A percentile compares a stretch with the other conserved stretches of the same genome.
Evolutionary conservation across 768 basidiomycete genomes (phyloP).

Genomic region (Saitozyma podzolica): DNA sequence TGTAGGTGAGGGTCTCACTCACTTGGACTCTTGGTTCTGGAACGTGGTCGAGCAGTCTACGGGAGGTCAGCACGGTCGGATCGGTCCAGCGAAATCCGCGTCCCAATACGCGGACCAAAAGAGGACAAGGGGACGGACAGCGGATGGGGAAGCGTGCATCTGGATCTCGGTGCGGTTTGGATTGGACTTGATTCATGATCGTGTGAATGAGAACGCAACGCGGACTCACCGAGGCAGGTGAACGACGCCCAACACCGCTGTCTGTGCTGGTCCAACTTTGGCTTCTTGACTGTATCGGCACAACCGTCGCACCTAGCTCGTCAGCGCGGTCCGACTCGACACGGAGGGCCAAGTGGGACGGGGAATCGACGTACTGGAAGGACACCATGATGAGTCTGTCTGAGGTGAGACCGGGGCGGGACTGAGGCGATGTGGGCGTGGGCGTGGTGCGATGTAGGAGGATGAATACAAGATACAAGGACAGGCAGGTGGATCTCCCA

Average conservation of each 20-base stretch:
- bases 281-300: conserved; percentile 86
- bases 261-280: conserved; percentile 79
- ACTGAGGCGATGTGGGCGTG: too few relatives aligned
- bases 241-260: conserved; percentile 47
- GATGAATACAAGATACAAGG: too few relatives aligned
- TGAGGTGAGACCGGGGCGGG: too few relatives aligned
- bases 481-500: too few relatives aligned
- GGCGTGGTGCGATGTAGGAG: too few relatives aligned
- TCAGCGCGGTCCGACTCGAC: conserved; percentile 8
- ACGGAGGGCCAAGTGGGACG: not conserved
- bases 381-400: conserved; percentile 62
- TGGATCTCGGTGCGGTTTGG: too few relatives aligned
- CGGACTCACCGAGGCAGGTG: conserved; percentile 48
- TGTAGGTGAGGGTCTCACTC: conserved; percentile 5
- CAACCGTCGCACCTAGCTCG: conserved; percentile 74
- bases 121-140: too few relatives aligned
- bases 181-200: too few relatives aligned
- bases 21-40: conserved; percentile 74
- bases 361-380: conserved; percentile 62
- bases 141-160: too few relatives aligned
- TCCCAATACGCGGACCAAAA: too few relatives aligned
- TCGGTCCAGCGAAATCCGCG: not conserved
- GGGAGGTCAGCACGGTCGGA: conserved; percentile 12
- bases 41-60: conserved; percentile 84
- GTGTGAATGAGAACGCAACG: not conserved